Percentiles rank a stretch among this genome's conserved stretches.
Conservation (phyloP, 2,329 filamentous ascomycete genomes). For the Calonectria hawksworthii region DNA sequence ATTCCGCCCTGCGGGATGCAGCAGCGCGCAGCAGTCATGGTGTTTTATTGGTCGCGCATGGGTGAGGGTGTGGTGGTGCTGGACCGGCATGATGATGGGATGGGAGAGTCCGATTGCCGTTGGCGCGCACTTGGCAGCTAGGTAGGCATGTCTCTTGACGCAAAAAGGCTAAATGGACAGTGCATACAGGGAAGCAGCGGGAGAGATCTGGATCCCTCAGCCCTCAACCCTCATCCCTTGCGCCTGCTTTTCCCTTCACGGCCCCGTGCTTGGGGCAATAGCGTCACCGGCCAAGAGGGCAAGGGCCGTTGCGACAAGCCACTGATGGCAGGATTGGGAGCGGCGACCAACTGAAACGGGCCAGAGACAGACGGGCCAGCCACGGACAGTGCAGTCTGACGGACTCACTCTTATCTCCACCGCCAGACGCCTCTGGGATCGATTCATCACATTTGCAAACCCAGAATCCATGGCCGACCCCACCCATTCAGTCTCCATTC, state of each 20-base stretch:
- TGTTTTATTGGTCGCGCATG: not conserved
- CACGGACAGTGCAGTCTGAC: not conserved
- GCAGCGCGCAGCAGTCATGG: not conserved
- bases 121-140: not conserved
- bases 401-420: not conserved
- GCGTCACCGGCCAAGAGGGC: not conserved
- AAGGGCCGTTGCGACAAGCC: not conserved
- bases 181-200: not conserved
- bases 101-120: not conserved
- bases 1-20: not conserved
- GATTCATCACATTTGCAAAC: not conserved
- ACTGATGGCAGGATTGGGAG: not conserved
- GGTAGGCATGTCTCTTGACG: not conserved
- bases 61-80: constrained; percentile 1
- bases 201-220: not conserved
- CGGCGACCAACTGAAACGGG: not conserved
- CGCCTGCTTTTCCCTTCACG: not conserved
- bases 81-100: not conserved
- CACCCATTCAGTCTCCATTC: not conserved
- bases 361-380: not conserved
- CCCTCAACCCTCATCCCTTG: not conserved
- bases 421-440: not conserved
- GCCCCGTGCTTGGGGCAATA: not conserved
- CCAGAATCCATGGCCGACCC: not conserved
- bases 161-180: not conserved